Base-by-base conservation (phyloP, 2,329 filamentous ascomycete species). In the Trichothecium sympodiale region DNA sequence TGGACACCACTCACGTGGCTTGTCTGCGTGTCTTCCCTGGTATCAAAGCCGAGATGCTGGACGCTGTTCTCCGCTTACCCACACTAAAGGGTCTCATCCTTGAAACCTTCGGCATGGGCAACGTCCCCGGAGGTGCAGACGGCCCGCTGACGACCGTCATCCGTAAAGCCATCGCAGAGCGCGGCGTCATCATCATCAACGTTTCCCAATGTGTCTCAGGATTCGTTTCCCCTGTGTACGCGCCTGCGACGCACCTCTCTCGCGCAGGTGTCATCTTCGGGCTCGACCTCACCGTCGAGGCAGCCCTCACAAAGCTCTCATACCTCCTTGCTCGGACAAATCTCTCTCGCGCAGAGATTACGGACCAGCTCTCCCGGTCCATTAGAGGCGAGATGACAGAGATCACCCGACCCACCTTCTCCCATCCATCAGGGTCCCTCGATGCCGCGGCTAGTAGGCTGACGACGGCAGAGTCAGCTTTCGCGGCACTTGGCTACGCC, bases 61-160 rank as follows among this genome's bases (percentile, higher is more conserved):
- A 91, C 52, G 81, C 83, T 2, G 85, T 94, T 13, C 66, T 94
- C 40, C 72, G 72, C 31, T 64, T 87, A 23, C 77, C 84, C n/a
- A 77, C 77, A 32, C 68, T 95, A 12, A 76, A 78, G 33, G 88
- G 88, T 2, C 68, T 94, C 34, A 78, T 95, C 28, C 71, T 95
- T 30, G 87, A 94, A 61, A 94, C 87, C 0, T 94, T 94, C 56
- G 88, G 88, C 40, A 87, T 91, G 54, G 88, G 88, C 38, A 95
- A 94, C 59, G 83, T 88, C 9, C 88, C 88, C 3, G 82, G 81
- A 28, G 86, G 85, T 20, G 71, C 79, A 33, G 83, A 91, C 52
- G 83, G 83, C 38, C 78, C 76, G 35, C 71, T 94, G 54, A 87
- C 82, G 13, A 77, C 77, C 37, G 83, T 89, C 33, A 77, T 94